Evolutionary conservation across 179 eudicot genomes (phyloP).

Genomic region (Dionaea muscipula): DNA sequence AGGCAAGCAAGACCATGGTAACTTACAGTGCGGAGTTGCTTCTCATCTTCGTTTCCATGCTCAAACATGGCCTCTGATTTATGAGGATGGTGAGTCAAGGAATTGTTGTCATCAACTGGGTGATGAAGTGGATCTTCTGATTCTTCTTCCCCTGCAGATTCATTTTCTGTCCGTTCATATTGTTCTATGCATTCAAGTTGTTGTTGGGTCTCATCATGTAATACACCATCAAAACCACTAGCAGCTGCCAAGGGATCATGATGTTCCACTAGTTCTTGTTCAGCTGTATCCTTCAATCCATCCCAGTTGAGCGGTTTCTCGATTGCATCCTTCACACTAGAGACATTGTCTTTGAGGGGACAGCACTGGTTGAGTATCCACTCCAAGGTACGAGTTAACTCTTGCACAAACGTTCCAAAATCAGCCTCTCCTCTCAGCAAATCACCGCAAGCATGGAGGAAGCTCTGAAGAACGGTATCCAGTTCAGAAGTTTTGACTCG

Average conservation of each 20-base stretch:
- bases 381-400: constrained; percentile 41
- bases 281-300: constrained; percentile 14
- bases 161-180: constrained; percentile 13
- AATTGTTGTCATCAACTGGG: constrained; percentile 19
- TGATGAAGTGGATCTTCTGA: constrained; percentile 21
- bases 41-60: constrained; percentile 21
- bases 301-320: constrained; percentile 49
- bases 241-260: constrained; percentile 17
- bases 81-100: constrained; percentile 21
- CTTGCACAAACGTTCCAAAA: constrained; percentile 35
- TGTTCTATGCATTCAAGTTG: constrained; percentile 17
- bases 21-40: constrained; percentile 62
- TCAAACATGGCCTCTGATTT: constrained; percentile 23
- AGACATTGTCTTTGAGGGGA: constrained; percentile 63
- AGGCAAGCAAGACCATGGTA: background rate
- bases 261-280: constrained; percentile 12
- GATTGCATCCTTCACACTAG: constrained; percentile 51
- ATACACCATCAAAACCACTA: constrained; percentile 14
- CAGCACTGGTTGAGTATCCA: constrained; percentile 69
- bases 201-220: constrained; percentile 9
- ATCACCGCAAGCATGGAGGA: constrained; percentile 40
- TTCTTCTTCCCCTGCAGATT: constrained; percentile 22
- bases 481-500: constrained; percentile 75
- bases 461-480: constrained; percentile 31
- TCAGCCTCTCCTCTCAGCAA: constrained; percentile 36